Base-by-base conservation (phyloP, 192 early-diverging fungal genomes). In the Oehlia diaphana region DNA sequence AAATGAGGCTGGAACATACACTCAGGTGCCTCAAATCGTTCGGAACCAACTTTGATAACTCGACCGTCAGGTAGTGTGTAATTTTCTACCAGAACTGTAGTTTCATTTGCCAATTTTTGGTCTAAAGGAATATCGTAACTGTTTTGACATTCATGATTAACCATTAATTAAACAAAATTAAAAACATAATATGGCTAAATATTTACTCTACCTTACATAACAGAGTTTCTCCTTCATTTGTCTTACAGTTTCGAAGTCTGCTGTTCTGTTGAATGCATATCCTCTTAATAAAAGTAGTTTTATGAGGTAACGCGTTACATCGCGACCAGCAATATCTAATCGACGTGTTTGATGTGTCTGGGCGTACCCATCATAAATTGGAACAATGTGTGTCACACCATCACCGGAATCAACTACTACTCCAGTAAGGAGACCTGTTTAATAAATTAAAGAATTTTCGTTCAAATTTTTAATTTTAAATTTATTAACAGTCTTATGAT, bases 351-450 rank as follows among this genome's bases (percentile, higher is more conserved):
- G 85, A 81, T 98, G 94, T 21, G 96, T 94, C 44, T 96, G 90
- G 6, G 97, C 92, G 81, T 92, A 98, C 42, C 98, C 96, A 78
- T 98, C 92, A 83, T 95, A 97, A n/a, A 99, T 96, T 44, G 98
- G 98, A 26, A 99, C 97, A 87, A 98, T 97, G 81, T 99, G 98
- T 12, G 98, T 98, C 35, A 99, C 98, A 84, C 98, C 97, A 85
- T 99, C 98, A 26, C 98, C 98, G 69, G 96, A 98, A 86, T 99
- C 98, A 16, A 99, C 94, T 6, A 99, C 98, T 62, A 98, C 96
- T 83, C 98, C 98, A 21, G 98, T 98, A 76, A 93, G 87, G 77
- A 98, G 84, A 75, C 93, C 94, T 94, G 65, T 50, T 13, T 13
- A 4, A 28, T 53, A 28, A 14, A 62, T 9, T 0, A 16, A 31